Evolutionary conservation across 2,329 filamentous ascomycete species (phyloP).

Genomic region (Ophiostoma novo-ulmi): DNA sequence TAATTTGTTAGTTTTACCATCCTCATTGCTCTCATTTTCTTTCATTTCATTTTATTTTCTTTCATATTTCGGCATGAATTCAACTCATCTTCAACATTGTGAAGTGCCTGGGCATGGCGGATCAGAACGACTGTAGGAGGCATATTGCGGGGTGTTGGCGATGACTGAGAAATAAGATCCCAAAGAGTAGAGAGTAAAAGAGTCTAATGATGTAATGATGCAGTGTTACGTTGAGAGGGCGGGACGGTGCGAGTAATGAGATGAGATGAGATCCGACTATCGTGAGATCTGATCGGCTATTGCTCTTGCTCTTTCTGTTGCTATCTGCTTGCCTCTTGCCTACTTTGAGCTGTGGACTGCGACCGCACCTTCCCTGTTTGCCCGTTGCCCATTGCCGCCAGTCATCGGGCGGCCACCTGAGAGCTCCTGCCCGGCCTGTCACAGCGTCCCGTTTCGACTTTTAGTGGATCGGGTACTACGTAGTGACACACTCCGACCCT

Average conservation of each 20-base stretch:
- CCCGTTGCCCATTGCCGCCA: neutral
- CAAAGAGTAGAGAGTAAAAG: neutral
- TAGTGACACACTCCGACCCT: neutral
- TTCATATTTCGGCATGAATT: neutral
- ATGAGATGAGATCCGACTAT: slow-evolving; percentile 8
- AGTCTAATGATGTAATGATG: neutral
- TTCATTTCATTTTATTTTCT: neutral
- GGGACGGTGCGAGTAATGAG: neutral
- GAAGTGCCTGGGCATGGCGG: slow-evolving; percentile 74
- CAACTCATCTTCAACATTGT: slow-evolving; percentile 50
- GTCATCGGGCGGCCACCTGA: neutral
- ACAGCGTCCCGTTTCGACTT: neutral
- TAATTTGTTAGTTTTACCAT: slow-evolving; percentile 32
- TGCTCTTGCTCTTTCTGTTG: neutral
- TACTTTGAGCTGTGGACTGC: neutral
- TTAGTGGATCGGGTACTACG: slow-evolving; percentile 4
- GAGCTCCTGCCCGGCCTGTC: neutral
- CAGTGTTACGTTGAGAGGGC: neutral
- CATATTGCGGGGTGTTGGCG: slow-evolving; percentile 36
- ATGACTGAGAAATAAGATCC: neutral
- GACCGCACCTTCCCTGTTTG: neutral
- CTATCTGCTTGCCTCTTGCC: neutral
- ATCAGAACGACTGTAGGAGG: slow-evolving; percentile 67
- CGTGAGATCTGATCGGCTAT: slow-evolving; percentile 4
- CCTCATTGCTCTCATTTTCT: too few relatives aligned